Evolutionary conservation across 2,329 filamentous ascomycete species (phyloP).

Genomic region (Penicillium psychrosexuale): DNA sequence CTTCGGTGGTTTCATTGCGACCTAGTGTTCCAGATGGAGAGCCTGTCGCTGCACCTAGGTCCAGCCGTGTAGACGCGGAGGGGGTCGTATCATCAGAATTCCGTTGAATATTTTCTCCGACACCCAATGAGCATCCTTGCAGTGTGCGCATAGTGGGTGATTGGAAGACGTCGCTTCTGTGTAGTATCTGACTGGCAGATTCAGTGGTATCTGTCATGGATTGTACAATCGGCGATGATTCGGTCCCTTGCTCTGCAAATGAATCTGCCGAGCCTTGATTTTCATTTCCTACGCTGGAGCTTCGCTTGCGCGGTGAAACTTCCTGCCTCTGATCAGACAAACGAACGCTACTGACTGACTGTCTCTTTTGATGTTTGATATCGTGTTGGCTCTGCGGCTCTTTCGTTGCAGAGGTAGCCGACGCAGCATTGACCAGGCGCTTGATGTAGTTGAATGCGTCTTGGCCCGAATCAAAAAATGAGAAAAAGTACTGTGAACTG

Average conservation of each 20-base stretch:
- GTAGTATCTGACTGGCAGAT: constrained; percentile 87
- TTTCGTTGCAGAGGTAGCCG: constrained; percentile 45
- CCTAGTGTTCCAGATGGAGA: background rate
- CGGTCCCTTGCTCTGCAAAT: constrained; percentile 70
- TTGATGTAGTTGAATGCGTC: constrained; percentile 78
- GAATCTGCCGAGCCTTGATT: constrained; percentile 69
- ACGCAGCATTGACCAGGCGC: constrained; percentile 65
- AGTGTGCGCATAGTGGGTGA: constrained; percentile 62
- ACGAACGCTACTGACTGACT: constrained; percentile 22
- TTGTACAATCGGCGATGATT: constrained; percentile 67
- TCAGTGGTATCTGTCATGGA: constrained; percentile 69
- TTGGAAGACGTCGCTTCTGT: constrained; percentile 82
- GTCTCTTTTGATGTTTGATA: constrained; percentile 18
- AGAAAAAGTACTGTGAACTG: constrained; percentile 81
- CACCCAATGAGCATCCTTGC: constrained; percentile 28
- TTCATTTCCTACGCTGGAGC: constrained; percentile 60
- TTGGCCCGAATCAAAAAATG: constrained; percentile 82
- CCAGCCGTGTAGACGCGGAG: constrained; percentile 27
- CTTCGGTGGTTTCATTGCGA: constrained; percentile 12
- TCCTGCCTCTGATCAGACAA: constrained; percentile 9
- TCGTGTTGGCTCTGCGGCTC: constrained; percentile 17
- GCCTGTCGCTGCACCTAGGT: constrained; percentile 5
- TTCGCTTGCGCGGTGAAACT: constrained; percentile 47
- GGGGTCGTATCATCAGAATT: constrained; percentile 38
- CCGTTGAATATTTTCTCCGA: constrained; percentile 27